Base-by-base conservation (phyloP, 2,329 filamentous ascomycete species). In the Juglanconis juglandina region DNA sequence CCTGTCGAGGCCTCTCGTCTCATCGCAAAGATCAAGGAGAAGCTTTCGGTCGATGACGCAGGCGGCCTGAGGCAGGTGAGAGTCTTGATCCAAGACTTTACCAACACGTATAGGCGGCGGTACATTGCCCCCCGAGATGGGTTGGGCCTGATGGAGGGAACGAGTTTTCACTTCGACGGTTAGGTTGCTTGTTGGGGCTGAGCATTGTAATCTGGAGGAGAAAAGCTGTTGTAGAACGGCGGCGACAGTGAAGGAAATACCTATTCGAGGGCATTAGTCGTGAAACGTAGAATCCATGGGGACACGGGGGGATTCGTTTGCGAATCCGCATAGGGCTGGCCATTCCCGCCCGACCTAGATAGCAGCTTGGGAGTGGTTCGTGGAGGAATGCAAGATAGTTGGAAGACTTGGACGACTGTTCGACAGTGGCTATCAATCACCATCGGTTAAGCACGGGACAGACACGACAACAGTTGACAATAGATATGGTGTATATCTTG, bases 71-170 rank as follows among this genome's bases (percentile, higher is more conserved):
- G 92, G 61, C 92, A 92, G 76, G 92, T 97, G 57, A 85, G 94
- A 42, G 87, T 85, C 33, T 81, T 96, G 39, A 81, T 99, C 60
- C 95, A 98, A 76, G 96, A 99, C 75, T 99, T 99, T 72, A 98
- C 95, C 32, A 96, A 94, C 72, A 91, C 88, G 35, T 99, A 99
- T 74, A 87, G 96, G 54, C 84, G 96, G 70, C 85, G 96, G 64
- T 97, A 99, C 70, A 91, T 99, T 51, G 94, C 95, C n/a, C 95
- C 95, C 6, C 81, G 94, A 63, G 94, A 98, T 71, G 94, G 94
- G 1, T 79, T 98, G 47, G 94, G 94, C 3, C 84, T 92, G 70
- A 78, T 98, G 60, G 92, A 96, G 76, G 92, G 92, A 32, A 87
- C 89, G 30, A 86, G 90, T 65, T 98, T 98, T 78, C 89, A 91